Evolutionary conservation across 352 stramenopile species (phyloP).

Genomic region (Globisporangium mamillatum): DNA sequence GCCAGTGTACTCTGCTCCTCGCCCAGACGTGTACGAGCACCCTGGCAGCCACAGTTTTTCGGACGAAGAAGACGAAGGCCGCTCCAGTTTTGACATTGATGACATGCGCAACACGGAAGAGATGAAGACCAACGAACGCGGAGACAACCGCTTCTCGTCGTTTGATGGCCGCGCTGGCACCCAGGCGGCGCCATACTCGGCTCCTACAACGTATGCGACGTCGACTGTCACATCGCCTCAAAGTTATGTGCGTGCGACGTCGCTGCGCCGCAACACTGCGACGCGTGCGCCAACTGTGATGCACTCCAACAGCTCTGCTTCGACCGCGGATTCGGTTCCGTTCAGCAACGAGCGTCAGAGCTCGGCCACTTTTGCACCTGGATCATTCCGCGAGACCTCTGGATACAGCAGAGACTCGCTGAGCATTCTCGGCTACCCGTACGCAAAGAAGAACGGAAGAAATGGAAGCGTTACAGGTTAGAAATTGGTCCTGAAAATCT

Average conservation of each 20-base stretch:
- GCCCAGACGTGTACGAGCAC: slow-evolving; percentile 22
- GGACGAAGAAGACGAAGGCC: slow-evolving; percentile 34
- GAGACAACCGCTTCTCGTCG: slow-evolving; percentile 26
- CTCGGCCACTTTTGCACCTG: slow-evolving; percentile 18
- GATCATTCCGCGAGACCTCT: slow-evolving; percentile 43
- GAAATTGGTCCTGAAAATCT: slow-evolving; percentile 13
- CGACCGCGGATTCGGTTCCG: slow-evolving; percentile 12
- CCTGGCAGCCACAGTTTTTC: slow-evolving; percentile 21
- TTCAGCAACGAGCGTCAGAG: slow-evolving; percentile 13
- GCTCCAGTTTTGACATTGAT: slow-evolving; percentile 83
- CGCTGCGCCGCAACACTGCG: slow-evolving; percentile 52
- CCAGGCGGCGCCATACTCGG: slow-evolving; percentile 23
- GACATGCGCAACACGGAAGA: slow-evolving; percentile 67
- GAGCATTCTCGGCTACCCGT: slow-evolving; percentile 81
- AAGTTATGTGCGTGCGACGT: slow-evolving; percentile 69
- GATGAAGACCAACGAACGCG: slow-evolving; percentile 38
- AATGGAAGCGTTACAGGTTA: slow-evolving; percentile 51
- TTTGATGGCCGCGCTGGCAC: slow-evolving; percentile 20
- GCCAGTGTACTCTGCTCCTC: slow-evolving; percentile 20
- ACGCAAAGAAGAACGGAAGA: slow-evolving; percentile 71
- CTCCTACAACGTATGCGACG: slow-evolving; percentile 23
- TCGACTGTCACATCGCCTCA: slow-evolving; percentile 65
- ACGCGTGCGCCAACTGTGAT: slow-evolving; percentile 8
- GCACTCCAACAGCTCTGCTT: slow-evolving; percentile 26
- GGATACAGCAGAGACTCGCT: slow-evolving; percentile 77